Base-by-base conservation (phyloP, 2,329 filamentous ascomycete species). In the Scopulariopsis brevicaulis region DNA sequence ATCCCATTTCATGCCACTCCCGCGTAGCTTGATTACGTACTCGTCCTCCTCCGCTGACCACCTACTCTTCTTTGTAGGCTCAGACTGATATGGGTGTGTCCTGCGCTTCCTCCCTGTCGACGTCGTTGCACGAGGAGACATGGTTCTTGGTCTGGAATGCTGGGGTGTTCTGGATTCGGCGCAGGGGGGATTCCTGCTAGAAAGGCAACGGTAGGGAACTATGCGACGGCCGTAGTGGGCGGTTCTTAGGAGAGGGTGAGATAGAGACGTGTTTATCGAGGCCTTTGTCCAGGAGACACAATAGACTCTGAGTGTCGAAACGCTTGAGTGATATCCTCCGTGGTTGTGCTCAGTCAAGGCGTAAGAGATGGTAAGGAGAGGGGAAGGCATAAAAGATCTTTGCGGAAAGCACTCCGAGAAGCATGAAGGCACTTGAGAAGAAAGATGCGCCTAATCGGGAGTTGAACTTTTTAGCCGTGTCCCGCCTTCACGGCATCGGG, bases 1-100 rank as follows among this genome's bases (percentile, higher is more conserved):
- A 69, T 97, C 93, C 94, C 93, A 97, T 70, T 97, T 97, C 90
- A 96, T 96, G 10, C 90, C 89, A 65, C 86, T 86, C 43, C 90
- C 90, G 59, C 93, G 84, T 61, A 97, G 81, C 70, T 95, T 89
- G 65, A 96, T 96, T 65, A 96, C 96, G 55, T 94, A 76, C n/a
- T 88, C 84, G 71, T 97, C 91, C 71, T 97, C 93, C 61, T 96
- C 90, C 1, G 87, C 79, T 5, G 90, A 95, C 94, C 94, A 97
- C 73, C 97, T 97, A 68, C 90, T 96, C 74, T 93, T 95, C 76
- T 94, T 96, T 37, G 90, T 89, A 22, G 89, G 90, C 64, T 85
- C 81, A 35, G 76, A 69, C 18, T 75, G 73, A 67, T 85, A 80
- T 37, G 80, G 70, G 61, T 76, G 72, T 76, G 80, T 77, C 64